Evolutionary conservation across 1,139 yeast species (phyloP).

Genomic region (Scheffersomyces quercinus): DNA sequence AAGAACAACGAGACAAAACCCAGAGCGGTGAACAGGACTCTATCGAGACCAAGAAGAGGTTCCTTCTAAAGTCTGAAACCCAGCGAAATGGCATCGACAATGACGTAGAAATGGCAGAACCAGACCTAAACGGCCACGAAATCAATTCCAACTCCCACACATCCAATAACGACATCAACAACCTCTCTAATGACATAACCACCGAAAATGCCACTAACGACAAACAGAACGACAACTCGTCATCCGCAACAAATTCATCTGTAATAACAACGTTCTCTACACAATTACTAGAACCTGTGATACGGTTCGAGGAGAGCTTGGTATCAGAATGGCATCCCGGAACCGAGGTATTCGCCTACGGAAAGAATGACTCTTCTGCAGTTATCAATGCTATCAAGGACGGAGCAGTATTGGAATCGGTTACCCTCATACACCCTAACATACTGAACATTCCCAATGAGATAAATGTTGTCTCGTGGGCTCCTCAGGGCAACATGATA

Average conservation of each 20-base stretch:
- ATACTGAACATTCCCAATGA: constrained; percentile 27
- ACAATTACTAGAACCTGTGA: constrained; percentile 18
- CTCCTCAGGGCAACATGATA: constrained; percentile 58
- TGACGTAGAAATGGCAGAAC: constrained; percentile 19
- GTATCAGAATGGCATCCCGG: constrained; percentile 43
- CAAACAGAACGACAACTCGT: constrained; percentile 1
- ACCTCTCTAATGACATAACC: neutral
- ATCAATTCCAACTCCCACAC: no score
- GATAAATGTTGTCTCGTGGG: constrained; percentile 57
- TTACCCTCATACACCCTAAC: constrained; percentile 35
- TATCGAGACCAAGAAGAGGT: constrained; percentile 6
- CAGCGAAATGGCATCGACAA: constrained; percentile 8
- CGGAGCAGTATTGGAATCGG: constrained; percentile 34
- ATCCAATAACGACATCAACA: no score
- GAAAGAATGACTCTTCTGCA: constrained; percentile 35
- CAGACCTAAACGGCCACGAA: neutral
- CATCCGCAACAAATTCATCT: neutral
- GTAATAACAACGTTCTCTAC: constrained; percentile 19
- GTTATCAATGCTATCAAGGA: constrained; percentile 35
- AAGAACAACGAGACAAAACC: constrained; percentile 7
- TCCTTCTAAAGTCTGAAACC: constrained; percentile 19
- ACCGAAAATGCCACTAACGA: constrained; percentile 3
- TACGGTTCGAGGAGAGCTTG: constrained; percentile 29
- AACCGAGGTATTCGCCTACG: constrained; percentile 40
- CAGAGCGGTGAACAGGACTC: neutral